phyloP scores from a whole-genome alignment of 306 rosid species.

The Malus sylvestris region DNA sequence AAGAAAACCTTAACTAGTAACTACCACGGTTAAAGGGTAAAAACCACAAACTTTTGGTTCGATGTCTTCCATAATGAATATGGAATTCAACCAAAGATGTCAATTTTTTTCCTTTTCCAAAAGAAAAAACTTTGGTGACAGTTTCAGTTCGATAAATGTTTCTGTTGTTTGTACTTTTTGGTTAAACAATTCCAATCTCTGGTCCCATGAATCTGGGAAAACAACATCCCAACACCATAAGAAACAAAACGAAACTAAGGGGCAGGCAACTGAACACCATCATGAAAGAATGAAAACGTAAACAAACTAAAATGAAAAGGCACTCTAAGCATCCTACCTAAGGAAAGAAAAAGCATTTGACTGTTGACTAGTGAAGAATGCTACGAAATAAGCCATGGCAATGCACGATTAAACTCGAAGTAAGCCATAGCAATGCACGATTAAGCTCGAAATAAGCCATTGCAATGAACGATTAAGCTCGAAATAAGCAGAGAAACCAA shows the following conservation, averaged over 20 bases:
- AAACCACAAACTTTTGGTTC: not conserved
- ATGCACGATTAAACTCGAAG: no score
- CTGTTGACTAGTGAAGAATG: not conserved
- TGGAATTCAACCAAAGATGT: not conserved
- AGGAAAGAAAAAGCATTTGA: not conserved
- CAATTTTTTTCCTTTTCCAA: not conserved
- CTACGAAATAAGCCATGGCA: no score
- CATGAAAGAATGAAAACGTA: no score
- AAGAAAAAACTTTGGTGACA: not conserved
- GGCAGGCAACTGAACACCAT: no score
- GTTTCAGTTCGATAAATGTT: not conserved
- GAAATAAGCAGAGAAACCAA: not conserved
- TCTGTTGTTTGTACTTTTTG: not conserved
- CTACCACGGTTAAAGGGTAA: not conserved
- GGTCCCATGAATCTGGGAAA: no score
- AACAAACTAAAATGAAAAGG: no score
- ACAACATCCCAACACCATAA: no score
- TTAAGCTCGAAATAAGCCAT: not conserved
- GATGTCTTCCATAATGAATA: not conserved
- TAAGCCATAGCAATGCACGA: no score
- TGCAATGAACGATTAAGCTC: not conserved
- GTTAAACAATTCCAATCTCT: no score
- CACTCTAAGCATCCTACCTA: no score
- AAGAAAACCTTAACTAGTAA: not conserved
- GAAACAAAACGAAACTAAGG: no score